Conservation (phyloP, 139 green algal genomes). For the Haematococcus sp. region DNA sequence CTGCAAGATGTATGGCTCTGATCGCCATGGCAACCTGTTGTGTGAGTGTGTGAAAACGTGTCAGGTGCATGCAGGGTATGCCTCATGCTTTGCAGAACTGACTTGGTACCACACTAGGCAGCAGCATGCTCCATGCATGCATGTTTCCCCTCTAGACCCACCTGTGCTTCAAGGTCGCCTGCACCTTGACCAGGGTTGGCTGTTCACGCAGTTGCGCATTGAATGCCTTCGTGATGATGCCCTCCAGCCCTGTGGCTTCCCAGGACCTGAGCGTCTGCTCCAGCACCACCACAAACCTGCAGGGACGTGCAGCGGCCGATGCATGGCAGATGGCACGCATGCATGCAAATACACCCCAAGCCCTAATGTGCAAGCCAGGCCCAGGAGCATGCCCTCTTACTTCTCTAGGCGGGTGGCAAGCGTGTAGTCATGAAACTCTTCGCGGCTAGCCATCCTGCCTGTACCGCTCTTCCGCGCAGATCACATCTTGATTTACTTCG, state of each 20-base stretch:
- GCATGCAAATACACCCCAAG: background rate
- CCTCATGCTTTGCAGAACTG: too few relatives aligned
- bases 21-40: constrained; percentile 54
- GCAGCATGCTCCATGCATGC: background rate
- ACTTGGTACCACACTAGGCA: too few relatives aligned
- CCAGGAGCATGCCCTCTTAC: too few relatives aligned
- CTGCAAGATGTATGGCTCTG: constrained; percentile 58
- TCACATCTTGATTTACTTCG: too few relatives aligned
- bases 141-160: background rate
- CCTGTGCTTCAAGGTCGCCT: constrained; percentile 3
- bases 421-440: constrained; percentile 63
- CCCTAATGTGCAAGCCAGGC: background rate
- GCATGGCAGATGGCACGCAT: background rate
- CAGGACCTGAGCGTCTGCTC: constrained; percentile 44
- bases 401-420: constrained; percentile 51
- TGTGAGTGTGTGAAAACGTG: background rate
- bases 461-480: background rate
- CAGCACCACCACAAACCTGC: constrained; percentile 30
- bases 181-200: constrained; percentile 20
- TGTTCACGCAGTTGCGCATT: constrained; percentile 15
- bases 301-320: background rate
- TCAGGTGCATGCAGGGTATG: too few relatives aligned
- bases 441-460: background rate
- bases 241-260: constrained; percentile 26
- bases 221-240: constrained; percentile 21